Percentiles rank a stretch among this genome's conserved stretches.
These are phyloP conservation scores for Lasiosphaeriaceae sp. DNA, from an alignment of 495 filamentous ascomycete genomes.

Conservation along the genomic window DNA sequence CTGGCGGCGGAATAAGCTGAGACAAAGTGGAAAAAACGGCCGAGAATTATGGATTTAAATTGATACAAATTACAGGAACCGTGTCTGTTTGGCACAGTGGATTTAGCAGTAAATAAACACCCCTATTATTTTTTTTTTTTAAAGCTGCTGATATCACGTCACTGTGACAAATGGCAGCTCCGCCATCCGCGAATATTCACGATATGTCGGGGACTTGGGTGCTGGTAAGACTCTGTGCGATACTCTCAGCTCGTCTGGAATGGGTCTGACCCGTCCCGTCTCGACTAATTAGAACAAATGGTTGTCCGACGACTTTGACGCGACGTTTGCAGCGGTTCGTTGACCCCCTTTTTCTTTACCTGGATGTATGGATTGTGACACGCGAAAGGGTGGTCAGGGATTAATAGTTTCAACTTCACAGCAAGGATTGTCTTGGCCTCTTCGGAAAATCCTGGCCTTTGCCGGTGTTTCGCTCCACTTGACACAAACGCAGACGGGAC, in stretches of 20 bases:
- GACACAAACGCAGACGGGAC: neutral
- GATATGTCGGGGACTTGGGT: conserved; percentile 1
- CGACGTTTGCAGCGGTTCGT: neutral
- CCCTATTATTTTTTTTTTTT: neutral
- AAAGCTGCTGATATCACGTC: neutral
- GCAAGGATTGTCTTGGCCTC: conserved; percentile 1
- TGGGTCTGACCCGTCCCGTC: no score
- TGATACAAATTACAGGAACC: no score
- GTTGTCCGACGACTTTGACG: conserved; percentile 1
- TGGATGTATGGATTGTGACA: neutral
- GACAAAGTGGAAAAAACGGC: no score
- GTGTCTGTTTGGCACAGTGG: no score
- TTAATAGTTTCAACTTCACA: no score
- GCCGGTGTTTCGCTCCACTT: conserved; percentile 1
- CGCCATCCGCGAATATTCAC: neutral
- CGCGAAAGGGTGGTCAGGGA: no score
- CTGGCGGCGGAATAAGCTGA: no score
- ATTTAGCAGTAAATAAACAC: neutral
- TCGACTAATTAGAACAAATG: neutral
- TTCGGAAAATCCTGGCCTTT: conserved; percentile 3
- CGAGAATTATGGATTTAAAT: no score
- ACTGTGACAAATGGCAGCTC: neutral
- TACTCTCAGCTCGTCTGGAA: no score
- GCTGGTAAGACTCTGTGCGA: neutral
- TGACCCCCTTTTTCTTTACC: neutral